Evolutionary conservation across 139 green algal species (phyloP).

Genomic region (Coelastrella sp.): DNA sequence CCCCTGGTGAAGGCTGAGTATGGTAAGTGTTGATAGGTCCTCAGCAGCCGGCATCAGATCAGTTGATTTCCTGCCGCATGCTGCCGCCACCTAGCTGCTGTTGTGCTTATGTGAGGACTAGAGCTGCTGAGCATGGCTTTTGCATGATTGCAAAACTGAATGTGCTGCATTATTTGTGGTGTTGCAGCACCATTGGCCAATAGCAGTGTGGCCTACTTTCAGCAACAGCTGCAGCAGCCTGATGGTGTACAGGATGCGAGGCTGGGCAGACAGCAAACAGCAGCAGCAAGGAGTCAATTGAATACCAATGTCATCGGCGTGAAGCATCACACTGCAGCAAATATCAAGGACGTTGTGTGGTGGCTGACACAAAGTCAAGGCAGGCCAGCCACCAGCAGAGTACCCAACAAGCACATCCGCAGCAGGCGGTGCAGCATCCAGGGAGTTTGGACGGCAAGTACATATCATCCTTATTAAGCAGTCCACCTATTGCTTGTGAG

Average conservation of each 20-base stretch:
- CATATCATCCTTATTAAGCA: not conserved
- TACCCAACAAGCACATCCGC: constrained; percentile 40
- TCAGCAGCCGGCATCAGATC: too few relatives aligned
- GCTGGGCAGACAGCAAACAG: not conserved
- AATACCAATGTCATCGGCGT: constrained; percentile 29
- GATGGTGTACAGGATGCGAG: not conserved
- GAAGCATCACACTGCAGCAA: not conserved
- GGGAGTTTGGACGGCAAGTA: constrained; percentile 21
- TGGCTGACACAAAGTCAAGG: constrained; percentile 41
- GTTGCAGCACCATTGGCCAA: not conserved
- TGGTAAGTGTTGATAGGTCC: not conserved
- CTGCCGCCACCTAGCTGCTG: not conserved
- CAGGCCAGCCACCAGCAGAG: not conserved
- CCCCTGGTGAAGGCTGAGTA: constrained; percentile 38
- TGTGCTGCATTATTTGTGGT: not conserved
- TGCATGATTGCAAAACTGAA: not conserved
- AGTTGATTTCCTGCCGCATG: not conserved
- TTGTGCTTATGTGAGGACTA: not conserved
- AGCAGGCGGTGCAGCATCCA: constrained; percentile 36
- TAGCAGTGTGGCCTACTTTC: not conserved
- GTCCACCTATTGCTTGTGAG: not conserved
- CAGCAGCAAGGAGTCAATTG: not conserved
- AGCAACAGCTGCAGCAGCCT: not conserved
- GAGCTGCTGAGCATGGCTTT: not conserved
- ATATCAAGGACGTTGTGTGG: constrained; percentile 30